These are phyloP conservation scores for Ammopiptanthus mongolicus DNA, from an alignment of 306 rosid genomes.

Conservation along the genomic window DNA sequence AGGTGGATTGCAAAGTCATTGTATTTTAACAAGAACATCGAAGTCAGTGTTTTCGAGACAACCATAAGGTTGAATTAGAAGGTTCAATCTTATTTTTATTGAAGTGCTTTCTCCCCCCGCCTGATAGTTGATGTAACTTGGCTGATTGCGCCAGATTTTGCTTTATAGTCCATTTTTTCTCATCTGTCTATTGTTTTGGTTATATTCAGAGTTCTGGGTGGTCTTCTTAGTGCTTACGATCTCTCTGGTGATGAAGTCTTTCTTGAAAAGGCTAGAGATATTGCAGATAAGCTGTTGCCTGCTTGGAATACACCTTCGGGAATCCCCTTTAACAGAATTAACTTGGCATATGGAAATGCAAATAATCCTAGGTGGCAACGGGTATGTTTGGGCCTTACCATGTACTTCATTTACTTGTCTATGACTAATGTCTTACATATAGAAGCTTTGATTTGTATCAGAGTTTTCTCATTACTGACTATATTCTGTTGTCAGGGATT, in stretches of 20 bases:
- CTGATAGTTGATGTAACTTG: slow-evolving; percentile 19
- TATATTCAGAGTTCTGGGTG: slow-evolving; percentile 53
- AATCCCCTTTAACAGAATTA: slow-evolving; percentile 58
- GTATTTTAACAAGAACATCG: slow-evolving; percentile 41
- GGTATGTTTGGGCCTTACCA: slow-evolving; percentile 33
- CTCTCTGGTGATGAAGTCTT: slow-evolving; percentile 53
- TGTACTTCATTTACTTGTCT: background rate
- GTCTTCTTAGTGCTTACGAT: slow-evolving; percentile 66
- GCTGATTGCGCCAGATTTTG: slow-evolving; percentile 3
- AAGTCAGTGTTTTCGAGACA: slow-evolving; percentile 75
- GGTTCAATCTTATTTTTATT: slow-evolving; percentile 49
- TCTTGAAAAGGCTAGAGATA: slow-evolving; percentile 56
- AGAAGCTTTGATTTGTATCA: slow-evolving; percentile 4
- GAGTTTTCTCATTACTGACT: background rate
- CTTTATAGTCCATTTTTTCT: background rate
- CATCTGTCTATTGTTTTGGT: slow-evolving; percentile 13
- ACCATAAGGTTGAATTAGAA: slow-evolving; percentile 73
- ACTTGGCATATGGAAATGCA: slow-evolving; percentile 46
- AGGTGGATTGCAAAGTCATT: slow-evolving; percentile 60
- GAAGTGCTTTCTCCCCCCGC: slow-evolving; percentile 13
- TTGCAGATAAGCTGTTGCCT: slow-evolving; percentile 62
- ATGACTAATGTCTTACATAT: background rate
- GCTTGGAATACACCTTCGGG: slow-evolving; percentile 75
- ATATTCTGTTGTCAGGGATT: background rate
- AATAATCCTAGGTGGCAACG: slow-evolving; percentile 51